Percentiles rank a stretch among this genome's conserved stretches.
phyloP scores from a whole-genome alignment of 2,329 filamentous ascomycete species.

The Aspergillus proliferans region DNA sequence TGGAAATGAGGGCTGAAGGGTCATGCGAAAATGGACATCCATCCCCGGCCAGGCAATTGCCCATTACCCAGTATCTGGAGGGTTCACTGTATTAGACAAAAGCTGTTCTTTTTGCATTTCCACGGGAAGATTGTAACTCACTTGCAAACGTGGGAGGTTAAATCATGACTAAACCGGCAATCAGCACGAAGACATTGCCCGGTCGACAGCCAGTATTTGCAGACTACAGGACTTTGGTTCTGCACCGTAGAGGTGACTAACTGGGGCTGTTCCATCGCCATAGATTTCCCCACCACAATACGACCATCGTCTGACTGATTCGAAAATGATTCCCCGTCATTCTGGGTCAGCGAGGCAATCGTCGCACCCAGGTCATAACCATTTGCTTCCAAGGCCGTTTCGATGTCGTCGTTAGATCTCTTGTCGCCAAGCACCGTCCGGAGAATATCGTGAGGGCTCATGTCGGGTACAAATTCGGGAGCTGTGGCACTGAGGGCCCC shows the following conservation, averaged over 20 bases:
- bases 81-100: constrained; percentile 18
- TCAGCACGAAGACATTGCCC: constrained; percentile 94
- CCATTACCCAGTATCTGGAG: constrained; percentile 84
- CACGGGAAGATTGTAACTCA: constrained; percentile 50
- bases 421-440: constrained; percentile 88
- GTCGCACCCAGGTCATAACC: constrained; percentile 92
- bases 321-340: constrained; percentile 47
- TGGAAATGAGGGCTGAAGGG: constrained; percentile 76
- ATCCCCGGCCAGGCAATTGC: constrained; percentile 87
- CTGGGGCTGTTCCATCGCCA: constrained; percentile 64
- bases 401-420: constrained; percentile 88
- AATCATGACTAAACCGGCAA: constrained; percentile 93
- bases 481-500: constrained; percentile 74
- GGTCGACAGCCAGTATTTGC: constrained; percentile 93
- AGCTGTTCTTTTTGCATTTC: not conserved
- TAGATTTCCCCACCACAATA: constrained; percentile 82
- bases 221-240: constrained; percentile 80
- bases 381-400: constrained; percentile 79
- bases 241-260: constrained; percentile 71
- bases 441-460: constrained; percentile 97
- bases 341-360: constrained; percentile 80
- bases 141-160: constrained; percentile 97
- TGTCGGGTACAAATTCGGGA: constrained; percentile 78
- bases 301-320: constrained; percentile 54
- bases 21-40: constrained; percentile 98